phyloP scores from a whole-genome alignment of 2,329 filamentous ascomycete species.

The Nannizziopsis arthrosporioides region DNA sequence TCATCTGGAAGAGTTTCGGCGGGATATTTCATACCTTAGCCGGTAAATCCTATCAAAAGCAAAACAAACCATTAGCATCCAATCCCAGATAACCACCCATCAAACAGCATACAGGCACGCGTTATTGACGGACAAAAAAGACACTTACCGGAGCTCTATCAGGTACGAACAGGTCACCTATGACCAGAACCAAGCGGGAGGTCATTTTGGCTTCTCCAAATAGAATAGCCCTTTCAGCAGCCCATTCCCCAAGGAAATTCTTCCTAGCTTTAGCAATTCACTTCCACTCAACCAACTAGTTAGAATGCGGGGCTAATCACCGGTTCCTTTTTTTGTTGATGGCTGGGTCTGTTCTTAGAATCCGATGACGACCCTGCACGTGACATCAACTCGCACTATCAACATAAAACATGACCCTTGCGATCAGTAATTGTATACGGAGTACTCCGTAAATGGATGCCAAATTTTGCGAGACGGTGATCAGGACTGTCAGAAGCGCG shows the following conservation, averaged over 20 bases:
- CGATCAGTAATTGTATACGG: too few species aligned
- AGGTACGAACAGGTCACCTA: constrained; percentile 88
- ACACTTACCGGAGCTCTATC: constrained; percentile 63
- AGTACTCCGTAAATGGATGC: too few species aligned
- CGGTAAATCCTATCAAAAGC: constrained; percentile 57
- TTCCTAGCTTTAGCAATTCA: neutral
- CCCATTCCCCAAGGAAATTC: constrained; percentile 6
- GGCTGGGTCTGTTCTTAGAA: neutral
- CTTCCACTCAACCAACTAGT: neutral
- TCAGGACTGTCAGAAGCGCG: too few species aligned
- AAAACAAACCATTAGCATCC: neutral
- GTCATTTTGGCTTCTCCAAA: constrained; percentile 42
- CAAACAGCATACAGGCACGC: neutral
- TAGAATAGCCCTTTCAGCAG: neutral
- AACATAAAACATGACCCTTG: too few species aligned
- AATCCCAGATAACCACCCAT: too few species aligned
- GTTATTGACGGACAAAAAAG: too few species aligned
- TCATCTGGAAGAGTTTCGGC: neutral
- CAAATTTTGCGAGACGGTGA: too few species aligned
- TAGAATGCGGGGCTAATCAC: neutral
- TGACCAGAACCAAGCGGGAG: constrained; percentile 80
- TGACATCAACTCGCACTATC: constrained; percentile 5
- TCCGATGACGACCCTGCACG: neutral
- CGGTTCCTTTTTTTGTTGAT: neutral
- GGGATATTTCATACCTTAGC: constrained; percentile 51